phyloP scores from a whole-genome alignment of 1,139 yeast species.

The Saccharomyces hybrid region DNA sequence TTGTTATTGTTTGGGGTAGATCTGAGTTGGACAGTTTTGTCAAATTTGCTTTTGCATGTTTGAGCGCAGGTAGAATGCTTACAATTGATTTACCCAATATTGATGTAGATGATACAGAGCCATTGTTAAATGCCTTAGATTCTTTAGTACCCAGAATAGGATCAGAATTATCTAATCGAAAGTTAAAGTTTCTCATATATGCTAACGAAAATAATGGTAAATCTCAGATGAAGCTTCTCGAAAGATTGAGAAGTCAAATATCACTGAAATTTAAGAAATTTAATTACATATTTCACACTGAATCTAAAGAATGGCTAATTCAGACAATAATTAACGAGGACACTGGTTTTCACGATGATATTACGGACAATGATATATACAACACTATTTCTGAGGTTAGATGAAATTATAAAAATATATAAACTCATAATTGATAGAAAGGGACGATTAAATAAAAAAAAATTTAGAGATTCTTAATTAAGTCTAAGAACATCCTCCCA shows the following conservation, averaged over 20 bases:
- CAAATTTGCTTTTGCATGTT: conserved; percentile 21
- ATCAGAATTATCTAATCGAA: background rate
- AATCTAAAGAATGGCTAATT: conserved; percentile 66
- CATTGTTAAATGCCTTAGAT: background rate
- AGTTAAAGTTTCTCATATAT: conserved; percentile 10
- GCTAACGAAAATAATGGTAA: conserved; percentile 9
- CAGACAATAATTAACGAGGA: conserved; percentile 55
- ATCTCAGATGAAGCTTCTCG: conserved; percentile 5
- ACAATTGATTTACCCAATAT: conserved; percentile 12
- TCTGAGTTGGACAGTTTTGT: conserved; percentile 25
- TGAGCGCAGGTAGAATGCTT: conserved; percentile 17
- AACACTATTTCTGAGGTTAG: background rate
- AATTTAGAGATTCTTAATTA: background rate
- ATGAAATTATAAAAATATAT: background rate
- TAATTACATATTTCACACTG: conserved; percentile 13
- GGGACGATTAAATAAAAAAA: background rate
- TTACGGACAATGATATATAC: background rate
- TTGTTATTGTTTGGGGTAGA: conserved; percentile 22
- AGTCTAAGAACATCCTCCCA: background rate
- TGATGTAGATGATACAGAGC: conserved; percentile 9
- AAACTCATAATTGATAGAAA: background rate
- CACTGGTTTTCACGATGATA: conserved; percentile 8
- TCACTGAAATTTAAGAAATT: background rate
- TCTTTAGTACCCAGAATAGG: background rate
- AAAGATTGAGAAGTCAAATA: conserved; percentile 5